These are phyloP conservation scores for Boletus subcaerulescens DNA, from an alignment of 768 basidiomycete genomes.

Conservation along the genomic window DNA sequence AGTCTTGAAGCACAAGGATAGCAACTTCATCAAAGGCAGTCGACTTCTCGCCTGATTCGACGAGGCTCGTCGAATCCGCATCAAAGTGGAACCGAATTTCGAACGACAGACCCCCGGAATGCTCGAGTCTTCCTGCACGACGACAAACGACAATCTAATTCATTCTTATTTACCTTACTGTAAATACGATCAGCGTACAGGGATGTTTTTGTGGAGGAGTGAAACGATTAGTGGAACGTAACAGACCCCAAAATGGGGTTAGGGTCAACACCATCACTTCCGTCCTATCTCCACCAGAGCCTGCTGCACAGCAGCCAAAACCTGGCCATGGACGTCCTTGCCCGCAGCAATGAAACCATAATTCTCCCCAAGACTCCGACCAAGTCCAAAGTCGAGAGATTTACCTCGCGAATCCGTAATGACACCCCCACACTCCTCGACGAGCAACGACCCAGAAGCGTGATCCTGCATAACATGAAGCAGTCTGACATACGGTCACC, in stretches of 20 bases:
- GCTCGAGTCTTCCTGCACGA: too few species aligned
- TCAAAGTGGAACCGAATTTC: too few species aligned
- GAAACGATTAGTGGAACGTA: neutral
- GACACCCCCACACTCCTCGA: slow-evolving; percentile 88
- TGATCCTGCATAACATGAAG: slow-evolving; percentile 61
- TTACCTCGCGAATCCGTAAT: slow-evolving; percentile 81
- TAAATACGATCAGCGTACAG: neutral
- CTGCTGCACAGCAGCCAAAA: slow-evolving; percentile 71
- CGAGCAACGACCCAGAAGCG: slow-evolving; percentile 79
- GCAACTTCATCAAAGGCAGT: neutral
- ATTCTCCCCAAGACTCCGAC: slow-evolving; percentile 82
- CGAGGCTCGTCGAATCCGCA: too few species aligned
- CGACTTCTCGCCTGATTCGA: neutral
- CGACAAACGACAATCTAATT: too few species aligned
- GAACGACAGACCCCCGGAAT: too few species aligned
- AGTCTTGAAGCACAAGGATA: neutral
- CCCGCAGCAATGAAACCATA: slow-evolving; percentile 85
- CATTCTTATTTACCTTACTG: too few species aligned
- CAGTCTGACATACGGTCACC: too few species aligned
- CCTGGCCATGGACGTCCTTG: slow-evolving; percentile 61
- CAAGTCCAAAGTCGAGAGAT: slow-evolving; percentile 81
- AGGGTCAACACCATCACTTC: neutral
- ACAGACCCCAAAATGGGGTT: neutral
- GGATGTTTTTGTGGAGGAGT: too few species aligned
- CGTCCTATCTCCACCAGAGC: slow-evolving; percentile 34